These are phyloP conservation scores for Flaveria ramosissima DNA, from an alignment of 129 eudicot genomes.

Conservation along the genomic window DNA sequence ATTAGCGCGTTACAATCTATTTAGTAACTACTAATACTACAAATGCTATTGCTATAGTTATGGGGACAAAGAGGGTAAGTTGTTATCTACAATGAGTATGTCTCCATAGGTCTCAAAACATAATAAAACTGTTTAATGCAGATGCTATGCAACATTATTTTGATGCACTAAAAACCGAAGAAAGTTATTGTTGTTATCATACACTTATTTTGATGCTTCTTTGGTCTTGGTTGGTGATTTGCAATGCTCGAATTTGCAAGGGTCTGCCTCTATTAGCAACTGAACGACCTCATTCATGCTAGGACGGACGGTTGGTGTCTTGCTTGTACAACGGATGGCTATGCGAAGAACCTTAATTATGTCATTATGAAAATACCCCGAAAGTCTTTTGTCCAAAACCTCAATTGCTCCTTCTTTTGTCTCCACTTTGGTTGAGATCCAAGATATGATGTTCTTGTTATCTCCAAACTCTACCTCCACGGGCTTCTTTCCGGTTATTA, in stretches of 20 bases:
- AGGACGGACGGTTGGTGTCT: constrained; percentile 63
- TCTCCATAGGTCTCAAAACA: constrained; percentile 24
- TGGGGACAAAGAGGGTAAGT: constrained; percentile 30
- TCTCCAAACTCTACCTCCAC: constrained; percentile 95
- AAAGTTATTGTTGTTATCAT: constrained; percentile 22
- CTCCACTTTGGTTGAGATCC: constrained; percentile 81
- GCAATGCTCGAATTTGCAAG: constrained; percentile 63
- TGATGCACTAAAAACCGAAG: constrained; percentile 17
- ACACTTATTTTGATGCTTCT: constrained; percentile 29
- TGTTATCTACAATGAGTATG: constrained; percentile 32
- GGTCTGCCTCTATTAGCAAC: constrained; percentile 76
- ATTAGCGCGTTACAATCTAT: no score
- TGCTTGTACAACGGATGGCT: constrained; percentile 76
- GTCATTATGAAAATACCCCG: constrained; percentile 56
- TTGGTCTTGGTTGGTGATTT: constrained; percentile 61
- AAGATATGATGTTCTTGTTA: constrained; percentile 79
- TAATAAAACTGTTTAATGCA: constrained; percentile 30
- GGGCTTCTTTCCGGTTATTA: constrained; percentile 86
- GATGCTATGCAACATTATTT: constrained; percentile 40
- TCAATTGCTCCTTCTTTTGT: constrained; percentile 79
- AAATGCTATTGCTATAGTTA: constrained; percentile 27
- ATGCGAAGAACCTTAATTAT: constrained; percentile 76
- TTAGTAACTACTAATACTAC: constrained; percentile 6
- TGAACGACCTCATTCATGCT: constrained; percentile 81
- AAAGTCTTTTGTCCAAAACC: constrained; percentile 62